Evolutionary conservation across 2,329 filamentous ascomycete genomes (phyloP).

Genomic region (Pseudogymnoascus sp.): DNA sequence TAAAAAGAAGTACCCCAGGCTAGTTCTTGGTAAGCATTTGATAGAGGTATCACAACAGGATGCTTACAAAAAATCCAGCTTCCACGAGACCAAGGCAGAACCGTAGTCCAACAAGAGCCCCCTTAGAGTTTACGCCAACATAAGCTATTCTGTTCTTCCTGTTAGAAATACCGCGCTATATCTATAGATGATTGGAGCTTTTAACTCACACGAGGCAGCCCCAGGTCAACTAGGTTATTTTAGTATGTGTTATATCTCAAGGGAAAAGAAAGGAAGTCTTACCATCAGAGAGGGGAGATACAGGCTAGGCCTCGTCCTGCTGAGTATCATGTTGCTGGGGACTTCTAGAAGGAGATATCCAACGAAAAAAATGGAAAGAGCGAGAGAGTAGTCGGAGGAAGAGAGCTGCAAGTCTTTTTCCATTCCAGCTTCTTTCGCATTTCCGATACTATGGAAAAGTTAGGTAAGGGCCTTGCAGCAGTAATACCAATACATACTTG

Average conservation of each 20-base stretch:
- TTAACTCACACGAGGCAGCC: neutral
- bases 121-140: constrained; percentile 35
- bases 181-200: neutral
- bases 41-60: neutral
- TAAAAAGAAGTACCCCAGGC: constrained; percentile 36
- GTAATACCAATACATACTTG: constrained; percentile 4
- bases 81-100: constrained; percentile 36
- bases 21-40: neutral
- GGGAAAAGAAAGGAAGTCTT: constrained; percentile 10
- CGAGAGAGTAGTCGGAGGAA: neutral
- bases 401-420: neutral
- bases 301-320: constrained; percentile 16
- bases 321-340: constrained; percentile 5
- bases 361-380: constrained; percentile 35
- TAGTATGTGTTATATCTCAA: constrained; percentile 12
- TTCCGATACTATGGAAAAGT: neutral
- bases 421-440: constrained; percentile 8
- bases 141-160: constrained; percentile 36
- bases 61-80: neutral
- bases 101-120: constrained; percentile 29
- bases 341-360: constrained; percentile 39
- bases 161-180: constrained; percentile 20
- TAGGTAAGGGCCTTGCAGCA: neutral
- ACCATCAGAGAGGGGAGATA: constrained; percentile 43
- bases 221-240: neutral